These are phyloP conservation scores for Suhomyces canberraensis DNA, from an alignment of 805 yeast species.

Conservation along the genomic window DNA sequence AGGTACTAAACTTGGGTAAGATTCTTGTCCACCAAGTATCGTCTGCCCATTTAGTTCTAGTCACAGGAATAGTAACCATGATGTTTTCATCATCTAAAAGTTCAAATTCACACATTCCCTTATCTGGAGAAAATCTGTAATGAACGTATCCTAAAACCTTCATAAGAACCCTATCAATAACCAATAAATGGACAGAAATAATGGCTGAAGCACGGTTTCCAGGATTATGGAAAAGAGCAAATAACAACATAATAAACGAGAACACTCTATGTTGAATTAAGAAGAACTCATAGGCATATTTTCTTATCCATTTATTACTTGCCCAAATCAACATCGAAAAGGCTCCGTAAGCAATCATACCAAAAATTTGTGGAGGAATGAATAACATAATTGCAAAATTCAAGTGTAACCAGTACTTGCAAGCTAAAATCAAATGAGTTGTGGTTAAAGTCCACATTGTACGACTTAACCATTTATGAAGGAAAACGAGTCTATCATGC, in stretches of 20 bases:
- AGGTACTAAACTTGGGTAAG: conserved; percentile 36
- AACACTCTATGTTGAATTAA: conserved; percentile 42
- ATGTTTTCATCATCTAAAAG: conserved; percentile 41
- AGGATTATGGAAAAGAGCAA: conserved; percentile 41
- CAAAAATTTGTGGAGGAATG: conserved; percentile 52
- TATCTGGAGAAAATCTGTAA: conserved; percentile 33
- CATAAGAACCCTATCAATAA: conserved; percentile 36
- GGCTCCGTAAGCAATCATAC: conserved; percentile 42
- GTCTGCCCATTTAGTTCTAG: conserved; percentile 13
- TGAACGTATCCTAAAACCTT: conserved; percentile 31
- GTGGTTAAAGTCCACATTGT: conserved; percentile 33
- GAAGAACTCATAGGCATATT: conserved; percentile 41
- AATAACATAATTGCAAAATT: conserved; percentile 36
- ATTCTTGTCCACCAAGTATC: conserved; percentile 25
- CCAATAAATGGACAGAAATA: conserved; percentile 42
- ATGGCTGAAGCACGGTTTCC: conserved; percentile 32
- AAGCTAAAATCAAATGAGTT: conserved; percentile 32
- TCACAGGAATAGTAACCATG: conserved; percentile 36
- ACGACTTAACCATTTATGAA: conserved; percentile 47
- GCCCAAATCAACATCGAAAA: conserved; percentile 37
- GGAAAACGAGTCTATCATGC: conserved; percentile 34
- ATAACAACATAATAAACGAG: conserved; percentile 40
- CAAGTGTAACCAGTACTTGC: conserved; percentile 40
- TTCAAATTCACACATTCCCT: conserved; percentile 36
- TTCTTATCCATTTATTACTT: conserved; percentile 33